Evolutionary conservation across 345 rosid species (phyloP).

Genomic region (Salix dunnii): DNA sequence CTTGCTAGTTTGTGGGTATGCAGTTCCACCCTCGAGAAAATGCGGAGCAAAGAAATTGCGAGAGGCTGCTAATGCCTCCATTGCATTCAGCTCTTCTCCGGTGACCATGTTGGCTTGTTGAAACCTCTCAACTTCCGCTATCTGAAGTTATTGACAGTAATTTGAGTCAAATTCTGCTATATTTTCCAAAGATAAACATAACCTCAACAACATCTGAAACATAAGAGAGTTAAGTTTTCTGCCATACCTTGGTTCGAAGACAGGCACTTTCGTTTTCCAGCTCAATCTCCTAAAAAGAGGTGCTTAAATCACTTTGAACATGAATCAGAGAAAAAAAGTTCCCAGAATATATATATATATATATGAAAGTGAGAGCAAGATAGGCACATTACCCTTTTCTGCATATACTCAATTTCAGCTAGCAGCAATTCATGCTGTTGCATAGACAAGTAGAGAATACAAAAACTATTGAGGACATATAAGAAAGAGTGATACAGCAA

Average conservation of each 20-base stretch:
- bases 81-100: conserved; percentile 65
- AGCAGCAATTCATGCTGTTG: conserved; percentile 91
- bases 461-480: background rate
- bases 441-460: background rate
- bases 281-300: conserved; percentile 62
- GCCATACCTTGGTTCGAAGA: conserved; percentile 69
- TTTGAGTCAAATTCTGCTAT: background rate
- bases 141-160: conserved; percentile 33
- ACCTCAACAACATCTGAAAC: background rate
- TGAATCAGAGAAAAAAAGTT: background rate
- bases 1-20: conserved; percentile 65
- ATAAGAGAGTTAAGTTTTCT: background rate
- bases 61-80: conserved; percentile 76
- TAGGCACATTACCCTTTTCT: conserved; percentile 64
- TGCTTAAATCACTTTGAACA: too few relatives aligned
- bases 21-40: conserved; percentile 42
- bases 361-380: background rate
- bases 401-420: conserved; percentile 83
- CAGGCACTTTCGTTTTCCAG: conserved; percentile 80
- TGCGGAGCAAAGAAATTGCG: conserved; percentile 75
- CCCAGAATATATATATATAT: background rate
- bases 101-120: conserved; percentile 71
- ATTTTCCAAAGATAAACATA: too few relatives aligned
- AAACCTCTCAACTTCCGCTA: conserved; percentile 82
- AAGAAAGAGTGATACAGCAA: background rate